phyloP scores from a whole-genome alignment of 2,329 filamentous ascomycete species.

The Raffaelea ambrosiae region DNA sequence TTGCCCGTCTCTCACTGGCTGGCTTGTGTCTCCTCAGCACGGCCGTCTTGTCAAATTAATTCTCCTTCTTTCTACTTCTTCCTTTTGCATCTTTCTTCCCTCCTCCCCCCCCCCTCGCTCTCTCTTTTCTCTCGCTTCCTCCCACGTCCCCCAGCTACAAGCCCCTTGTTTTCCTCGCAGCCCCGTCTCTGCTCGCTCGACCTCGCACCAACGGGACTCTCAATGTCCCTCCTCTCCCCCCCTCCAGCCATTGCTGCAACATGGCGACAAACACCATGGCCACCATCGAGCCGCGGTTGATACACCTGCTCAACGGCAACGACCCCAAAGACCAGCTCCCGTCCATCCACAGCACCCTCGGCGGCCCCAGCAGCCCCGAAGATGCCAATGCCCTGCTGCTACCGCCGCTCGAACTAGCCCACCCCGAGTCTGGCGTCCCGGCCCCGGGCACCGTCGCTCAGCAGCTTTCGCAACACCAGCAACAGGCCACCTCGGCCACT shows the following conservation, averaged over 20 bases:
- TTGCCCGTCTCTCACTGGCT: not conserved
- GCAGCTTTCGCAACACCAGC: conserved; percentile 1
- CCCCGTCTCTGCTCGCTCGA: conserved; percentile 5
- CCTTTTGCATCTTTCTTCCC: not conserved
- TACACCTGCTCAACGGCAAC: conserved; percentile 50
- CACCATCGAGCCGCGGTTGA: conserved; percentile 59
- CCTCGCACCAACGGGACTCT: conserved; percentile 13
- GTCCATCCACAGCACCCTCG: conserved; percentile 30
- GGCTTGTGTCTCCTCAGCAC: no score
- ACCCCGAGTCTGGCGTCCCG: conserved; percentile 29
- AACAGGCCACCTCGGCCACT: not conserved
- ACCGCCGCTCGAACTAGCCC: conserved; percentile 44
- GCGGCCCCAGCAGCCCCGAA: conserved; percentile 17
- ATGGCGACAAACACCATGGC: conserved; percentile 56
- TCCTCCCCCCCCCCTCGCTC: no score
- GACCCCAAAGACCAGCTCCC: conserved; percentile 28
- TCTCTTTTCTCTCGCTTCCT: no score
- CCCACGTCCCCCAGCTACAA: no score
- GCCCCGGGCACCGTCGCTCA: not conserved
- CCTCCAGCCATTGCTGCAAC: conserved; percentile 28
- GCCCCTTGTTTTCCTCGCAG: no score
- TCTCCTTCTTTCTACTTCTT: not conserved
- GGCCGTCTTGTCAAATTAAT: not conserved
- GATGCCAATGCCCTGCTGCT: conserved; percentile 25
- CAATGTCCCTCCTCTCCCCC: conserved; percentile 24